These are phyloP conservation scores for Phytophthora sp. DNA, from an alignment of 352 stramenopile genomes.

Conservation along the genomic window DNA sequence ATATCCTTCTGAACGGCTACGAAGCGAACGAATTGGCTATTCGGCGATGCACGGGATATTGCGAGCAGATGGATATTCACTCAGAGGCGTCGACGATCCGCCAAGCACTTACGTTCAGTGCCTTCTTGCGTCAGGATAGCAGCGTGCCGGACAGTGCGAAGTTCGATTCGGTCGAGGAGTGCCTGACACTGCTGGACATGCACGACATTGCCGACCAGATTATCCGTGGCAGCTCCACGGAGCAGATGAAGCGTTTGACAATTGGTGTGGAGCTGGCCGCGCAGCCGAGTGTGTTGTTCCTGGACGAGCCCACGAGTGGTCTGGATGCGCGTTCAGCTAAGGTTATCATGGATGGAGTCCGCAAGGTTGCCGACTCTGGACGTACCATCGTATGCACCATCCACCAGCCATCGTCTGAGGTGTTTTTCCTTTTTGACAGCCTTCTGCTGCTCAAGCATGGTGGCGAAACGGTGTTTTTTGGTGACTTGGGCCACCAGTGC, in stretches of 20 bases:
- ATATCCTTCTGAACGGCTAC: conserved; percentile 17
- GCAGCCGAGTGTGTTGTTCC: conserved; percentile 4
- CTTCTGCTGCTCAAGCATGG: conserved; percentile 76
- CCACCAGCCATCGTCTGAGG: conserved; percentile 30
- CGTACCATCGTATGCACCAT: conserved; percentile 71
- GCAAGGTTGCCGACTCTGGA: conserved; percentile 55
- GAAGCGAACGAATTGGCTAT: conserved; percentile 44
- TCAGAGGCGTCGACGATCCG: conserved; percentile 59
- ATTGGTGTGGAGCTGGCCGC: conserved; percentile 8
- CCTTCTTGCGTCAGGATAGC: conserved; percentile 34
- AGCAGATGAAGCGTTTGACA: conserved; percentile 13
- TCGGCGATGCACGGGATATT: conserved; percentile 49
- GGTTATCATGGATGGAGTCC: conserved; percentile 75
- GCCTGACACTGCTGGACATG: conserved; percentile 48
- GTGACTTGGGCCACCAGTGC: conserved; percentile 63
- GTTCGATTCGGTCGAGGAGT: conserved; percentile 43
- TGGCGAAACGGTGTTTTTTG: conserved; percentile 59
- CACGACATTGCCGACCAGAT: conserved; percentile 41
- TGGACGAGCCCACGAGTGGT: conserved; percentile 60
- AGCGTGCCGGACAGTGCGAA: conserved; percentile 42
- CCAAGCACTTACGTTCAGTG: conserved; percentile 47
- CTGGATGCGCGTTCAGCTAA: conserved; percentile 60
- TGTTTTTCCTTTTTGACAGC: conserved; percentile 69
- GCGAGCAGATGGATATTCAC: conserved; percentile 82
- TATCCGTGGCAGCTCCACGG: conserved; percentile 46